phyloP scores from a whole-genome alignment of 2,329 filamentous ascomycete species.

The Cordyceps farinosa region DNA sequence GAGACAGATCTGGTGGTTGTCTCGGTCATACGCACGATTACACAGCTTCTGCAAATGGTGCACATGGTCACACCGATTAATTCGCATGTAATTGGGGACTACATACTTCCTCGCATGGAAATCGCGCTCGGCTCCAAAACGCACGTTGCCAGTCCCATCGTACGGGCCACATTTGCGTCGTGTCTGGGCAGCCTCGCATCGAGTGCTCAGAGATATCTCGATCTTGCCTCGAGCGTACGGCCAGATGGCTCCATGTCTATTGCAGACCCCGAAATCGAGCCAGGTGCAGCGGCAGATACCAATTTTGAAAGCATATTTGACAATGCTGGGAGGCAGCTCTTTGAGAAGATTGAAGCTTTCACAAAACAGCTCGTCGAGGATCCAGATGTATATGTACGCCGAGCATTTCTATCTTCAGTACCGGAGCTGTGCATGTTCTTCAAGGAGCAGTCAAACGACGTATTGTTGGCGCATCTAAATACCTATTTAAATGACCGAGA shows the following conservation, averaged over 20 bases:
- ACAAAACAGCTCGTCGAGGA: slow-evolving; percentile 90
- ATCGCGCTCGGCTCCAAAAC: slow-evolving; percentile 45
- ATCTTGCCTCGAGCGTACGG: slow-evolving; percentile 83
- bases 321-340: slow-evolving; percentile 75
- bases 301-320: slow-evolving; percentile 84
- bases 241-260: slow-evolving; percentile 78
- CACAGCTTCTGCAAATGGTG: slow-evolving; percentile 83
- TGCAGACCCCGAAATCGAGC: slow-evolving; percentile 75
- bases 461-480: slow-evolving; percentile 93
- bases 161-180: slow-evolving; percentile 88
- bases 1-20: slow-evolving; percentile 80
- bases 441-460: slow-evolving; percentile 85
- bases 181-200: slow-evolving; percentile 85
- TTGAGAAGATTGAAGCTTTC: slow-evolving; percentile 80
- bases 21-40: slow-evolving; percentile 79
- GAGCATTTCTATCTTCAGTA: slow-evolving; percentile 88
- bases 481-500: slow-evolving; percentile 96
- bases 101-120: slow-evolving; percentile 63
- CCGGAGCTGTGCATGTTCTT: slow-evolving; percentile 94
- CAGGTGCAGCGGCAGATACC: slow-evolving; percentile 61
- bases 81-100: slow-evolving; percentile 65
- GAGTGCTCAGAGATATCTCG: slow-evolving; percentile 79
- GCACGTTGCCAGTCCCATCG: slow-evolving; percentile 57
- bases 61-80: slow-evolving; percentile 79
- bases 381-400: slow-evolving; percentile 75